A percentile compares a stretch with the other conserved stretches of the same genome.
These are phyloP conservation scores for Aspergillus neotritici DNA, from an alignment of 2,329 filamentous ascomycete species.

Conservation along the genomic window DNA sequence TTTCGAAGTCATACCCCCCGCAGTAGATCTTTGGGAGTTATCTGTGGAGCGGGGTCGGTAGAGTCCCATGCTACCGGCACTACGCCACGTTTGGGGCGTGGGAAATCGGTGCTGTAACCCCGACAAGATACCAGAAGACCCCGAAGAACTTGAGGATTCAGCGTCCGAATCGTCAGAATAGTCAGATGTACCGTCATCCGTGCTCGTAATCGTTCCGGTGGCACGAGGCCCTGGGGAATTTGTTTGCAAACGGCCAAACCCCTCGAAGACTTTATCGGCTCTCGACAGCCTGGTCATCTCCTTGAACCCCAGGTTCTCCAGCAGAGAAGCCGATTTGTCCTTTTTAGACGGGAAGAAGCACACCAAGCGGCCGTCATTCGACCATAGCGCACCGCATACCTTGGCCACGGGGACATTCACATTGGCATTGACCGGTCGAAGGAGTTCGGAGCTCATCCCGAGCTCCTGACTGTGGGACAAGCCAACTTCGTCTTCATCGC, in stretches of 20 bases:
- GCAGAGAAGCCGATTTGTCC: constrained; percentile 46
- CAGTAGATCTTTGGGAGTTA: constrained; percentile 48
- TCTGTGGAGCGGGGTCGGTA: constrained; percentile 48
- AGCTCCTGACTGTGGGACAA: constrained; percentile 40
- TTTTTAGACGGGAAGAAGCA: constrained; percentile 53
- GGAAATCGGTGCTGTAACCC: constrained; percentile 45
- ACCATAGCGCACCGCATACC: constrained; percentile 54
- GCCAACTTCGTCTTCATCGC: constrained; percentile 65
- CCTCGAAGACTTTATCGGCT: constrained; percentile 55
- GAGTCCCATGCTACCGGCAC: constrained; percentile 48
- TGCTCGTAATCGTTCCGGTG: constrained; percentile 37
- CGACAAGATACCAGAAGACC: constrained; percentile 40
- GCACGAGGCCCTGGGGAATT: constrained; percentile 44
- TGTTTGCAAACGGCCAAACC: constrained; percentile 56
- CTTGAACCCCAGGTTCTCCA: constrained; percentile 44
- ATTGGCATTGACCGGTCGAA: constrained; percentile 54
- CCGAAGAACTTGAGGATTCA: constrained; percentile 52
- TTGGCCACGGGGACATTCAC: constrained; percentile 60
- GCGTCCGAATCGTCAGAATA: constrained; percentile 51
- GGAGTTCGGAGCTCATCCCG: constrained; percentile 47
- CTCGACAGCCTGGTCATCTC: constrained; percentile 45
- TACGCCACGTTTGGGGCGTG: constrained; percentile 49
- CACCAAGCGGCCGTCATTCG: constrained; percentile 51
- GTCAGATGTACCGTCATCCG: constrained; percentile 42
- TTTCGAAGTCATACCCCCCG: constrained; percentile 50